Evolutionary conservation across 2,329 filamentous ascomycete species (phyloP), one percentile per base, ranked within the genome.

Genomic region (Coniochaeta prunicola): DNA sequence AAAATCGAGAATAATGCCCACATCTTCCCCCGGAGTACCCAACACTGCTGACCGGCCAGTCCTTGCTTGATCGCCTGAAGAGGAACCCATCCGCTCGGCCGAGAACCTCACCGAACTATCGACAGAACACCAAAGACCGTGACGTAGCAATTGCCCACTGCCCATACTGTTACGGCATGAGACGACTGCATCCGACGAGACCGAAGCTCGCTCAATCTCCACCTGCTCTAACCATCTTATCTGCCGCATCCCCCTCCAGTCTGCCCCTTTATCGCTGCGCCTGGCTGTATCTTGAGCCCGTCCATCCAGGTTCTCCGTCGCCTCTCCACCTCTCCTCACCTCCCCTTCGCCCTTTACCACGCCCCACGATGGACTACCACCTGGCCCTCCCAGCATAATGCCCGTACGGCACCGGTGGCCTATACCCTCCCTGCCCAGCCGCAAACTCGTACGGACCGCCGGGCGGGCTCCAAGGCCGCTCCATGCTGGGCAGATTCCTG

Each of bases 401-500:
- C 24, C 9, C 45, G 30, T 50, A 30, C 3, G 42, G 42, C 45
- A 30, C 24, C 21, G 24, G 45, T 2, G 10, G 24, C 45, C 45
- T 50, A 30, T 28, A 50, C 45, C n/a, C n/a, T 12, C 19, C 40
- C 19, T 7, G n/a, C 4, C 45, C 45, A 5, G n/a, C 45, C 3
- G 45, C 13, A 28, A 50, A 30, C 24, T 50, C 45, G 5, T 24
- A 50, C 24, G 26, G 19, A 3, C 40, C 40, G 3, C 40, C 40
- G 2, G 40, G 53, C 53, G 55, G 55, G 31, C 61, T 56, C 61
- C 64, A 64, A 8, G 59, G 55, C 42, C 64, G 58, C 60, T 79
- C 76, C 77, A 80, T 80, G 9, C 76, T 73, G 6, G 78, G 78
- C 56, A 80, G 64, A 57, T 67, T 61, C n/a, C 70, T 64, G 7